These are phyloP conservation scores for Lentinula guzmanii DNA, from an alignment of 768 basidiomycete species.

Conservation along the genomic window DNA sequence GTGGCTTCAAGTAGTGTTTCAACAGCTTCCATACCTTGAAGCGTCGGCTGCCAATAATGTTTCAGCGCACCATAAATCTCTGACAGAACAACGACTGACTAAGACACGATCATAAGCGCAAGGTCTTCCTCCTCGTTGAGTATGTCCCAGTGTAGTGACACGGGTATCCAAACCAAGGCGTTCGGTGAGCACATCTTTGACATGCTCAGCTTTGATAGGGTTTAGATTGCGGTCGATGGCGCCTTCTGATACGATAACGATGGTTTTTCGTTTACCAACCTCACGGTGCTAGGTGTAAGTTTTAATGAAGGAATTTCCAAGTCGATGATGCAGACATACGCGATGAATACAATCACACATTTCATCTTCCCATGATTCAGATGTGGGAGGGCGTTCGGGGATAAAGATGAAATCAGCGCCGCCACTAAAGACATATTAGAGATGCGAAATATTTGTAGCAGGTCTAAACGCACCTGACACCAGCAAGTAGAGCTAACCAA, in stretches of 20 bases:
- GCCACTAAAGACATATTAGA: slow-evolving; percentile 34
- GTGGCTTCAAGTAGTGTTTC: slow-evolving; percentile 80
- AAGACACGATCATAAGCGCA: slow-evolving; percentile 91
- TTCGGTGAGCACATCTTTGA: slow-evolving; percentile 85
- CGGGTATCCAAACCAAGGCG: slow-evolving; percentile 89
- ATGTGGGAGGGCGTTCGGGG: slow-evolving; percentile 82
- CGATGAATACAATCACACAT: slow-evolving; percentile 84
- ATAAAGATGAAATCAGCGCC: slow-evolving; percentile 99
- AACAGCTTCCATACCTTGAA: slow-evolving; percentile 95
- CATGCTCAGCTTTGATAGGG: slow-evolving; percentile 87
- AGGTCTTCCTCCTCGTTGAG: slow-evolving; percentile 90
- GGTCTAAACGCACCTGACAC: slow-evolving; percentile 60
- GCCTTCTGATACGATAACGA: slow-evolving; percentile 97
- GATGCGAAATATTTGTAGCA: background rate
- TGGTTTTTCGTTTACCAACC: slow-evolving; percentile 94
- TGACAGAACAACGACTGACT: slow-evolving; percentile 37
- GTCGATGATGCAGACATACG: slow-evolving; percentile 30
- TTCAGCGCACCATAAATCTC: background rate
- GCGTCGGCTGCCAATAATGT: slow-evolving; percentile 59
- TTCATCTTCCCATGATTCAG: slow-evolving; percentile 80
- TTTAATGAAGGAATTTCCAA: background rate
- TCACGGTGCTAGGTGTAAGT: slow-evolving; percentile 64
- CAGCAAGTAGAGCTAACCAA: slow-evolving; percentile 95
- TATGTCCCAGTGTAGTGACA: slow-evolving; percentile 96
- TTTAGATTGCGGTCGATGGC: slow-evolving; percentile 84